phyloP scores from a whole-genome alignment of 768 basidiomycete genomes.

The Leucosporidium scottii region DNA sequence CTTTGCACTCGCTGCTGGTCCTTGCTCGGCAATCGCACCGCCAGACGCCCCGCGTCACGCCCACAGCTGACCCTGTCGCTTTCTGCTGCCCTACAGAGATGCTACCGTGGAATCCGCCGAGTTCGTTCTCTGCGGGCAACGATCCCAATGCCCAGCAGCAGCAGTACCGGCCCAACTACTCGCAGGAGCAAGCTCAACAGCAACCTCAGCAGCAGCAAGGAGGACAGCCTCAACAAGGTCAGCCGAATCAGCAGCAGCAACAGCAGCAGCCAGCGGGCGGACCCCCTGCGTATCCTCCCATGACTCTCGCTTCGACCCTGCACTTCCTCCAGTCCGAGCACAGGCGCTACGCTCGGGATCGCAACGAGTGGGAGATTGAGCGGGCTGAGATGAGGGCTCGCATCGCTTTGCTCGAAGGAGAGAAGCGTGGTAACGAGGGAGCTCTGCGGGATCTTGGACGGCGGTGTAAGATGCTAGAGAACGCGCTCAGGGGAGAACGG shows the following conservation, averaged over 20 bases:
- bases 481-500: conserved; percentile 93
- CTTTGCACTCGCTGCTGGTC: no score
- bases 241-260: conserved; percentile 12
- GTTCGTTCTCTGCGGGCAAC: conserved; percentile 15
- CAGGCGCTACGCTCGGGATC: conserved; percentile 93
- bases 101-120: conserved; percentile 31
- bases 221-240: neutral
- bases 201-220: conserved; percentile 3
- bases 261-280: neutral
- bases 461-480: conserved; percentile 98
- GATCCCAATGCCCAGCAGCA: conserved; percentile 13
- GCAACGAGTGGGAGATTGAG: conserved; percentile 99
- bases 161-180: neutral
- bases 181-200: conserved; percentile 11
- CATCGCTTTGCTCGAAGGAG: conserved; percentile 93
- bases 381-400: conserved; percentile 98
- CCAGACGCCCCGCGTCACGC: no score
- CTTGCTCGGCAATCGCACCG: no score
- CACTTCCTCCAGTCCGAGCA: conserved; percentile 98
- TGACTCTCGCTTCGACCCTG: conserved; percentile 84
- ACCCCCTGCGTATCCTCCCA: conserved; percentile 15
- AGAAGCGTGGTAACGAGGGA: conserved; percentile 93
- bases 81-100: conserved; percentile 2
- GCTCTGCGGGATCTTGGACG: conserved; percentile 91
- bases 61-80: no score